phyloP scores from a whole-genome alignment of 2,329 filamentous ascomycete genomes.

The Lasiodiplodia sp. region DNA sequence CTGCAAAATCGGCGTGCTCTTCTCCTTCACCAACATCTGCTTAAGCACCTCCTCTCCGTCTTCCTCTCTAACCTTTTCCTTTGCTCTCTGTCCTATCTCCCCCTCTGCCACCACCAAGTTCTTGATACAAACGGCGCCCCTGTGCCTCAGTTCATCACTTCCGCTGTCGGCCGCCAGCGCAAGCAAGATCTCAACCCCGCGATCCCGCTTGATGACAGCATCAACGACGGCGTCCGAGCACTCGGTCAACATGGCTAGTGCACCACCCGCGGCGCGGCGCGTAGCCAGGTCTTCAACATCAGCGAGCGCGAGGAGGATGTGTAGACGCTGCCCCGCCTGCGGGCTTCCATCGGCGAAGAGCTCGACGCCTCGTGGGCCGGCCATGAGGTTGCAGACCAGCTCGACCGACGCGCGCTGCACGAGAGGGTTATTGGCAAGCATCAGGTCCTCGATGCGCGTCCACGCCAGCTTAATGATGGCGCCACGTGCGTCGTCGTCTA shows the following conservation, averaged over 20 bases:
- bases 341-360: conserved; percentile 73
- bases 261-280: conserved; percentile 84
- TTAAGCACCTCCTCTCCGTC: conserved; percentile 74
- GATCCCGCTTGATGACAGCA: conserved; percentile 72
- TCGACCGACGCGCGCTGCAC: conserved; percentile 86
- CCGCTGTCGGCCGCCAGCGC: conserved; percentile 76
- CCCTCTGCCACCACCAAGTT: conserved; percentile 76
- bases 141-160: conserved; percentile 70
- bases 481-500: conserved; percentile 68
- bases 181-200: conserved; percentile 81
- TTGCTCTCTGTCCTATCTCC: conserved; percentile 62
- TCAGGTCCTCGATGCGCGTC: conserved; percentile 78
- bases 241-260: conserved; percentile 81
- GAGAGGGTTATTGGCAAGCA: conserved; percentile 77
- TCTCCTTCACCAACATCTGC: conserved; percentile 71
- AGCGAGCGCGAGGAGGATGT: conserved; percentile 85
- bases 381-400: conserved; percentile 88
- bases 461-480: conserved; percentile 78
- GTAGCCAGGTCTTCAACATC: conserved; percentile 85
- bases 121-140: conserved; percentile 77
- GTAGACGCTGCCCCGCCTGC: conserved; percentile 75
- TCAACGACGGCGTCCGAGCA: conserved; percentile 74
- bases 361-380: conserved; percentile 69
- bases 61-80: conserved; percentile 56
- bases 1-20: conserved; percentile 73